These are phyloP conservation scores for Tothia fuscella DNA, from an alignment of 2,329 filamentous ascomycete genomes.

Conservation along the genomic window DNA sequence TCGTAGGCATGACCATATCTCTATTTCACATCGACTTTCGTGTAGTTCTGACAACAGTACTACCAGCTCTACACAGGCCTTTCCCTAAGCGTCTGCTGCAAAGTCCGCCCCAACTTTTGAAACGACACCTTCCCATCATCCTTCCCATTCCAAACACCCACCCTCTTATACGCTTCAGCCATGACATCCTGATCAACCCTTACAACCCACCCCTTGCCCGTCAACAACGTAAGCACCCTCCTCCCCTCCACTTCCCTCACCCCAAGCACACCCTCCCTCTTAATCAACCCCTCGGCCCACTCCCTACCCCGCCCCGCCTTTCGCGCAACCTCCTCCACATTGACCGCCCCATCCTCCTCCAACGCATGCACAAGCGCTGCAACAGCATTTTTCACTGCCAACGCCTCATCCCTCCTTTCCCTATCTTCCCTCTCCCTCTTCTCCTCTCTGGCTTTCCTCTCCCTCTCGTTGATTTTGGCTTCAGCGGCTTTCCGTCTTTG, in stretches of 20 bases:
- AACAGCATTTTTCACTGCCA: conserved; percentile 17
- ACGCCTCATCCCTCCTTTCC: conserved; percentile 25
- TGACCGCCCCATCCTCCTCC: conserved; percentile 19
- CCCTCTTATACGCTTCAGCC: conserved; percentile 26
- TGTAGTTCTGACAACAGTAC: no score
- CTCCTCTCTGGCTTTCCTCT: conserved; percentile 27
- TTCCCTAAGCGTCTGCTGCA: conserved; percentile 24
- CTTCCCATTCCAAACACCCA: conserved; percentile 16
- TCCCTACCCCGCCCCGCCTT: conserved; percentile 28
- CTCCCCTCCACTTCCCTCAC: conserved; percentile 21
- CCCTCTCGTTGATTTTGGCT: conserved; percentile 29
- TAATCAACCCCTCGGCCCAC: conserved; percentile 33
- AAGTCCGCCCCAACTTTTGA: conserved; percentile 25
- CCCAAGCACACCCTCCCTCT: conserved; percentile 22
- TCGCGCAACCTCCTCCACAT: conserved; percentile 29
- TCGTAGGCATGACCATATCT: no score
- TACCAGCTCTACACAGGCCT: no score
- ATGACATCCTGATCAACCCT: conserved; percentile 28
- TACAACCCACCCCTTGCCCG: conserved; percentile 32
- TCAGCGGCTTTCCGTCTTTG: conserved; percentile 32
- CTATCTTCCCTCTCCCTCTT: conserved; percentile 26
- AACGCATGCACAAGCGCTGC: conserved; percentile 20
- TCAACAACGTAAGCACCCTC: conserved; percentile 25
- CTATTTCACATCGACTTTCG: no score
- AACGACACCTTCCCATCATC: conserved; percentile 24